Conservation (phyloP, 805 yeast genomes). For the Saccharomycopsis sp. region DNA sequence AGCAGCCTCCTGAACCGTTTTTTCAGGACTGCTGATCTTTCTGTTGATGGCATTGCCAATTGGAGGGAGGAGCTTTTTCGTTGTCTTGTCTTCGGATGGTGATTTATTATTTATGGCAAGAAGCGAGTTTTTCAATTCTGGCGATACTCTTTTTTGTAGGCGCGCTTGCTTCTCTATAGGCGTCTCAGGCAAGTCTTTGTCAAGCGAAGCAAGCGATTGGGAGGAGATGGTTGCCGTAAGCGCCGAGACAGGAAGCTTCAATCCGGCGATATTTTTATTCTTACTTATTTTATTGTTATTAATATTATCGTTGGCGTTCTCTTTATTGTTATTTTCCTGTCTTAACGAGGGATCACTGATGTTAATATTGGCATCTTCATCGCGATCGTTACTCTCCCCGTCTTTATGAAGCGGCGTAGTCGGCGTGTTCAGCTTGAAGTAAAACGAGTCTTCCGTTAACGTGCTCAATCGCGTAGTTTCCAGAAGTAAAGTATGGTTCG, state of each 20-base stretch:
- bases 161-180: conserved; percentile 4
- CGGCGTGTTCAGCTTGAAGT: neutral
- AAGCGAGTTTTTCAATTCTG: neutral
- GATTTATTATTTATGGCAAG: neutral
- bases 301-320: neutral
- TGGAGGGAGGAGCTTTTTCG: conserved; percentile 11
- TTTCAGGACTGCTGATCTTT: no score
- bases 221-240: neutral
- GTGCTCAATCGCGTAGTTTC: neutral
- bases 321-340: neutral
- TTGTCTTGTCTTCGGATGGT: neutral
- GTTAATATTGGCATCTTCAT: conserved; percentile 5
- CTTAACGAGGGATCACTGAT: neutral
- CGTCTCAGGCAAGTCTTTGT: conserved; percentile 5
- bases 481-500: neutral
- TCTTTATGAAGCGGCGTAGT: neutral
- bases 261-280: neutral
- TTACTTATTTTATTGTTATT: neutral
- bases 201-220: neutral
- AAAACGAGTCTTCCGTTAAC: neutral
- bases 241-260: neutral
- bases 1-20: no score
- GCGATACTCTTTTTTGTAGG: neutral
- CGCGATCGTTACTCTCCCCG: conserved; percentile 5
- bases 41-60: conserved; percentile 15